phyloP scores from a whole-genome alignment of 345 rosid species.

The Hibiscus tridactylites region DNA sequence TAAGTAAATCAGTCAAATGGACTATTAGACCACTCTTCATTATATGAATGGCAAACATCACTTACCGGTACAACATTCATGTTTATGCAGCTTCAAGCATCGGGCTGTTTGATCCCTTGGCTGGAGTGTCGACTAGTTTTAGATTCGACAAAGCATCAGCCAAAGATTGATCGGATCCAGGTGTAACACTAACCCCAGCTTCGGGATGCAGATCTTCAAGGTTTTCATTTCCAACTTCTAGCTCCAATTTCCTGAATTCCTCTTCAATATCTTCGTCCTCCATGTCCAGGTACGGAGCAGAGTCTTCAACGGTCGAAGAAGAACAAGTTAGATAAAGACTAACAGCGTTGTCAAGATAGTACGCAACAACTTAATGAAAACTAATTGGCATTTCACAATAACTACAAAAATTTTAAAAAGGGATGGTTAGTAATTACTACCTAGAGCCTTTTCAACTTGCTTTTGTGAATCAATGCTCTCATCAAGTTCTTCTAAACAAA shows the following conservation, averaged over 20 bases:
- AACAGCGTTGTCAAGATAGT: not conserved
- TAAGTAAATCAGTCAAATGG: too few species aligned
- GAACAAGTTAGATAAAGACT: constrained; percentile 3
- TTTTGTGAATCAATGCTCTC: constrained; percentile 63
- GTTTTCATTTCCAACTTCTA: constrained; percentile 44
- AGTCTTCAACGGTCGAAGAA: constrained; percentile 33
- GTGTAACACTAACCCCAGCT: not conserved
- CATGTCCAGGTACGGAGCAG: constrained; percentile 31
- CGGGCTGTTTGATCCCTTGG: constrained; percentile 16
- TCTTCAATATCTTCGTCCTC: constrained; percentile 74
- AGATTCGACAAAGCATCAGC: constrained; percentile 48
- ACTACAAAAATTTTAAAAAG: not conserved
- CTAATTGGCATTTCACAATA: not conserved
- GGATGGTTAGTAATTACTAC: constrained; percentile 37
- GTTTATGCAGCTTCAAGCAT: constrained; percentile 46
- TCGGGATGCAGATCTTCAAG: constrained; percentile 6
- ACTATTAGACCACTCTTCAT: too few species aligned
- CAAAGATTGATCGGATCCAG: constrained; percentile 35
- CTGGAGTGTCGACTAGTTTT: constrained; percentile 33
- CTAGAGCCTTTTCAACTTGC: constrained; percentile 60
- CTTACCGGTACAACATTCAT: not conserved
- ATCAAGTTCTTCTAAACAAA: constrained; percentile 64
- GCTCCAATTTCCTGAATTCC: constrained; percentile 61
- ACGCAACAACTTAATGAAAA: not conserved
- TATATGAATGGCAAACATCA: not conserved